Evolutionary conservation across 2,329 filamentous ascomycete genomes (phyloP).

Genomic region (Penicillium sp.): DNA sequence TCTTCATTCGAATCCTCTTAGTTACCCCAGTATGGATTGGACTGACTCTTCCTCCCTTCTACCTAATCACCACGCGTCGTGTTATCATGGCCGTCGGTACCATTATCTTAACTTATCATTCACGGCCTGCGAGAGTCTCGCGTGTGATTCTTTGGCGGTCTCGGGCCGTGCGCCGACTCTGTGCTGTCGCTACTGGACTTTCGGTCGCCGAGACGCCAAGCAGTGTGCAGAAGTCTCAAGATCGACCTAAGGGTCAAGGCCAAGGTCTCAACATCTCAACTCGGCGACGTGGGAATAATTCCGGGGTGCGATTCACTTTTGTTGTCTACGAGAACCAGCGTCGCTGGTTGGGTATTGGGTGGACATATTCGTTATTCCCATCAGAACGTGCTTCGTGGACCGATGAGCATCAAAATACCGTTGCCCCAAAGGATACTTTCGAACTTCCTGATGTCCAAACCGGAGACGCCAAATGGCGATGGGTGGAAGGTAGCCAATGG

Average conservation of each 20-base stretch:
- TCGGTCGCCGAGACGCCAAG: constrained; percentile 54
- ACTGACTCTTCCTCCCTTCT: constrained; percentile 77
- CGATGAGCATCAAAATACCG: constrained; percentile 86
- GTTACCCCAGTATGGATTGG: constrained; percentile 86
- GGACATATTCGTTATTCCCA: constrained; percentile 87
- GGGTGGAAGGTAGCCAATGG: constrained; percentile 86
- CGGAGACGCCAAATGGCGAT: constrained; percentile 68
- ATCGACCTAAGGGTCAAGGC: constrained; percentile 48
- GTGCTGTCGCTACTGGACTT: constrained; percentile 76
- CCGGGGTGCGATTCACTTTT: constrained; percentile 93
- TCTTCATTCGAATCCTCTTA: constrained; percentile 86
- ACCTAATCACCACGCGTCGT: constrained; percentile 82
- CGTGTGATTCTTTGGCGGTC: constrained; percentile 91
- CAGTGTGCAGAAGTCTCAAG: constrained; percentile 34
- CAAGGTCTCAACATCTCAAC: constrained; percentile 51
- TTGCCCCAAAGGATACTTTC: constrained; percentile 73
- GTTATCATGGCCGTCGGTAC: constrained; percentile 86
- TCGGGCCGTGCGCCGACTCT: constrained; percentile 67
- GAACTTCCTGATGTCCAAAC: constrained; percentile 67
- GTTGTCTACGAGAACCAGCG: constrained; percentile 96
- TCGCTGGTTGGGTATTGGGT: constrained; percentile 90
- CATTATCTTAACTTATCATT: constrained; percentile 86
- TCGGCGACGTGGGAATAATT: constrained; percentile 51
- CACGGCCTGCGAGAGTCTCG: constrained; percentile 78
- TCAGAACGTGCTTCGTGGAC: constrained; percentile 93